phyloP scores from a whole-genome alignment of 2,329 filamentous ascomycete genomes.

The Cytospora piceicola region DNA sequence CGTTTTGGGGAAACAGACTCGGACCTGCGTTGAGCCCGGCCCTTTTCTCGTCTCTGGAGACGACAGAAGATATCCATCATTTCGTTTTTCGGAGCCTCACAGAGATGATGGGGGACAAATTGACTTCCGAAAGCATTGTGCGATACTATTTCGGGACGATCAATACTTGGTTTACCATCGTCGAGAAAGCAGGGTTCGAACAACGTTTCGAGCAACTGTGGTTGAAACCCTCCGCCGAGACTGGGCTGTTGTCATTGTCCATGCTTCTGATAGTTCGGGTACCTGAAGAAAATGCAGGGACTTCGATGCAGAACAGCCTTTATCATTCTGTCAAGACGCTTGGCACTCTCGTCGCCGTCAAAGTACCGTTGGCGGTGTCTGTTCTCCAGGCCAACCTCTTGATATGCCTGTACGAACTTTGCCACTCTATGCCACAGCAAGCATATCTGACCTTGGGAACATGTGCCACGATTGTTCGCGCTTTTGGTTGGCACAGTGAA shows the following conservation, averaged over 20 bases:
- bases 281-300: slow-evolving; percentile 31
- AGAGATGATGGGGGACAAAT: slow-evolving; percentile 35
- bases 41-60: slow-evolving; percentile 35
- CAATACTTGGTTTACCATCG: slow-evolving; percentile 39
- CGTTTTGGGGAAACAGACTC: slow-evolving; percentile 31
- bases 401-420: slow-evolving; percentile 38
- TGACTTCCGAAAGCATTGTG: slow-evolving; percentile 34
- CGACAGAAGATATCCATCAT: slow-evolving; percentile 36
- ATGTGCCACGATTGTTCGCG: slow-evolving; percentile 37
- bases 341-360: slow-evolving; percentile 36
- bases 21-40: slow-evolving; percentile 32
- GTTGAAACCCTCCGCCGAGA: slow-evolving; percentile 37
- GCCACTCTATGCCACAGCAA: slow-evolving; percentile 38
- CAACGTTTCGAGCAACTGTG: slow-evolving; percentile 34
- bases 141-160: slow-evolving; percentile 36
- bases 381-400: slow-evolving; percentile 38
- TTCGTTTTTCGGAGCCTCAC: slow-evolving; percentile 36
- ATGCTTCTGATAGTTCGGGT: slow-evolving; percentile 37
- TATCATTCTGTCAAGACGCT: slow-evolving; percentile 38
- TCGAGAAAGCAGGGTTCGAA: slow-evolving; percentile 36
- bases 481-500: slow-evolving; percentile 36
- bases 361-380: slow-evolving; percentile 33
- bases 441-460: slow-evolving; percentile 37
- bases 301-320: slow-evolving; percentile 34
- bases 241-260: slow-evolving; percentile 35